Evolutionary conservation across 257 asterid genomes (phyloP), one percentile per base, ranked within the genome.

Genomic region (Jacaranda mimosifolia): DNA sequence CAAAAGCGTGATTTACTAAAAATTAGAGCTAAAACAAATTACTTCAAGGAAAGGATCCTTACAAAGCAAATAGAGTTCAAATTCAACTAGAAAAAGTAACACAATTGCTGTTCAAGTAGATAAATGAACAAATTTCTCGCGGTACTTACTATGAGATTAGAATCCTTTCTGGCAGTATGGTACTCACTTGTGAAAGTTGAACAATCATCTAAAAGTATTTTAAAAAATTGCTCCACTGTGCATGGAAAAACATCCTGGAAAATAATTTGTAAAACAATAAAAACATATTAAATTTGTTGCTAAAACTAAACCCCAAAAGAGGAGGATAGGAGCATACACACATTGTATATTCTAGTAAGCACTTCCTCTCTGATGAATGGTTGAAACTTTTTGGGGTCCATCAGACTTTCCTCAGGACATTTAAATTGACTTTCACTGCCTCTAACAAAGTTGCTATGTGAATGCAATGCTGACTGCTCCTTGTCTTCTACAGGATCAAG

Each of bases 281-380:
- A 71, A 63, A 52, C 36, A 57, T 49, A 36, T 60, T 26, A 62
- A 40, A 38, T 32, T 32, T 49, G 21, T 39, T 72, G 57, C 68
- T 63, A 19, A 56, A 66, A 35, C 78, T 73, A 82, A 39, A 68
- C 49, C 38, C 21, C 19, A 76, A 72, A 58, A 73, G 42, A 39
- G 32, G 76, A 52, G 78, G 35, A 53, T 32, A 40, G 60, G 7
- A 70, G 79, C 59, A 19, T 43, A 59, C 90, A 42, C 83, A 96
- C 99, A 88, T 73, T 77, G 86, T 72, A 86, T 80, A 96, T 88
- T 73, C 81, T 83, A 72, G 90, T 77, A 62, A 96, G 91, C 70
- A 93, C 92, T 77, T 91, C 99, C 75, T 90, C 97, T 83, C 86
- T 91, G 86, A 96, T 86, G 82, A 96, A 93, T 12, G 96, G 92